Base-by-base conservation (phyloP, 495 filamentous ascomycete genomes). In the Acidomyces sp. region DNA sequence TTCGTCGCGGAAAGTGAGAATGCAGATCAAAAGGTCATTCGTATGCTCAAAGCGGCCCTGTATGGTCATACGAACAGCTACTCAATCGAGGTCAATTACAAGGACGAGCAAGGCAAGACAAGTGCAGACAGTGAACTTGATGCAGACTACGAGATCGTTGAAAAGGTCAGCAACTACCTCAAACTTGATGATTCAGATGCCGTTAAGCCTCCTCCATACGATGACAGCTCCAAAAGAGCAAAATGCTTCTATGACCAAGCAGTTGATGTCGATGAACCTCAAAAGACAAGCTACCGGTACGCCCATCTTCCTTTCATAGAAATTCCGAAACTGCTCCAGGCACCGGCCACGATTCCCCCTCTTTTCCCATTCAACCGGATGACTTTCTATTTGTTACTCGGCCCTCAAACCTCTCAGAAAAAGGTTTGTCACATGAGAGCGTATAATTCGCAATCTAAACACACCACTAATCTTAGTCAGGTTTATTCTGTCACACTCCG, bases 1-100 rank as follows among this genome's bases (percentile, higher is more conserved):
- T 51, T 66, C 0, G 77, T 82, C 0, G 62, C 62, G 4, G 53
- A 65, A 19, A 59, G 62, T 7, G 78, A 82, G 42, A 67, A 69
- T 46, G 65, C 78, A 41, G 70, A 77, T 43, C 64, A 55, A 37
- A 80, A 79, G 54, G 66, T 83, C 3, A 65, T 84, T 6, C 65
- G 78, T 6, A 82, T 84, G 74, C 58, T 85, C 30, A 82, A 82
- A 48, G 77, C 69, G 0, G 74, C 75, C 0, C 50, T 84, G 20
- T 67, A 67, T 3, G 74, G 75, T 1, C 73, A 82, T 44, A 55
- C 79, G 32, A 63, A 48, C 17, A 65, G 75, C 41, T 82, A 75
- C 44, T 65, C 57, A 0, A 51, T 82, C 2, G 73, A 80, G 34
- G 59, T 80, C 35, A 67, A 72, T 48, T 77, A 77, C 50, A 58